These are phyloP conservation scores for Corylus avellana DNA, from an alignment of 306 rosid species.

Conservation along the genomic window DNA sequence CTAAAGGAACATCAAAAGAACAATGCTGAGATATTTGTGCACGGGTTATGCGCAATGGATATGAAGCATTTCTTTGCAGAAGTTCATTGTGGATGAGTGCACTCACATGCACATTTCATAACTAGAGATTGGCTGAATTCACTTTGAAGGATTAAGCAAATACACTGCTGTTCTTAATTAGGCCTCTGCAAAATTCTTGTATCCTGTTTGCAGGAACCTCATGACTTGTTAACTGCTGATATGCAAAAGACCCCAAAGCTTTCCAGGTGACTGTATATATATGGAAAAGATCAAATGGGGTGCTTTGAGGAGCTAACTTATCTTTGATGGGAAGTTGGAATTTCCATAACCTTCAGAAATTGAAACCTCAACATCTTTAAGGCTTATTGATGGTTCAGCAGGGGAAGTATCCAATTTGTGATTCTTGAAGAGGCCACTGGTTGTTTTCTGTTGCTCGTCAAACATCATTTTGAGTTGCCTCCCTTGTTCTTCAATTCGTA, in stretches of 20 bases:
- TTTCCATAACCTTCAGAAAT: conserved; percentile 37
- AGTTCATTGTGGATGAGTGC: conserved; percentile 6
- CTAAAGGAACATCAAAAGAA: conserved; percentile 8
- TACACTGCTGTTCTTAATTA: conserved; percentile 9
- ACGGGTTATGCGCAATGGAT: neutral
- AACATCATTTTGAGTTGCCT: conserved; percentile 60
- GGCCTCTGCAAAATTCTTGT: neutral
- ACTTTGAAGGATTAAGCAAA: conserved; percentile 16
- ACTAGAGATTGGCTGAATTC: conserved; percentile 12
- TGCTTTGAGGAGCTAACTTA: conserved; percentile 36
- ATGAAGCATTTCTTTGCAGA: conserved; percentile 13
- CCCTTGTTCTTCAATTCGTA: conserved; percentile 61
- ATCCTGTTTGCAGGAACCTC: neutral
- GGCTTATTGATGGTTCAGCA: conserved; percentile 25
- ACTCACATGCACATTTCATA: conserved; percentile 16
- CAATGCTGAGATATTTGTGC: neutral
- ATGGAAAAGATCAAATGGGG: neutral
- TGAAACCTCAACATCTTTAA: conserved; percentile 35
- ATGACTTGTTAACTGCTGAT: neutral
- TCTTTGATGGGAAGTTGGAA: conserved; percentile 35
- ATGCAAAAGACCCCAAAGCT: neutral
- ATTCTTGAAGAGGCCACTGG: conserved; percentile 19
- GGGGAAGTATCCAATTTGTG: conserved; percentile 25
- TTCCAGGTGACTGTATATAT: neutral
- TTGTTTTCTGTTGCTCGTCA: conserved; percentile 53